These are phyloP conservation scores for Auricularia cornea DNA, from an alignment of 768 basidiomycete species.

Conservation along the genomic window DNA sequence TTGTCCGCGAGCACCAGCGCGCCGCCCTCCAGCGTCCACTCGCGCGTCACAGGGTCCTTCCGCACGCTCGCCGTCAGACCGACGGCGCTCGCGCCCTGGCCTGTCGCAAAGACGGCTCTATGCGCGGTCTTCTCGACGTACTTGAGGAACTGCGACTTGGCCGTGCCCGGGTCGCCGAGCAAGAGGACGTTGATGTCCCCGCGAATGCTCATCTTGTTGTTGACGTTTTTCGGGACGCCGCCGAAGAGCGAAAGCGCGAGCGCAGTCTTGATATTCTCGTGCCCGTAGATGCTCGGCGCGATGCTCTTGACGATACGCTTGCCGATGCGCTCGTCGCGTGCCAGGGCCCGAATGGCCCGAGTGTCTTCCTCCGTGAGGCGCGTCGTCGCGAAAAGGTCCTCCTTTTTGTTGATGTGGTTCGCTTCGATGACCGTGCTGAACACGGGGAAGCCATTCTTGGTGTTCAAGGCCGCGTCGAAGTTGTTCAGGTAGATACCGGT, in stretches of 20 bases:
- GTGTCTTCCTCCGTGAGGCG: constrained; percentile 96
- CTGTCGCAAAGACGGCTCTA: constrained; percentile 95
- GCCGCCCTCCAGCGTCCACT: constrained; percentile 98
- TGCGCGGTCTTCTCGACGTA: constrained; percentile 99
- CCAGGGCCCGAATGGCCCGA: constrained; percentile 77
- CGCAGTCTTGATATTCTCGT: constrained; percentile 98
- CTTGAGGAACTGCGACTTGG: constrained; percentile 98
- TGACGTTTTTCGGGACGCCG: constrained; percentile 92
- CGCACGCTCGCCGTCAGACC: constrained; percentile 99
- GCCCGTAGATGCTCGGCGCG: constrained; percentile 97
- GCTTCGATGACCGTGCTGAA: constrained; percentile 98
- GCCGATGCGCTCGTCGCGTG: constrained; percentile 87
- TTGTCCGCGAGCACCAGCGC: constrained; percentile 98
- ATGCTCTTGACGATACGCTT: constrained; percentile 98
- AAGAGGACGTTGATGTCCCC: constrained; percentile 97
- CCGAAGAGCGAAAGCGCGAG: constrained; percentile 92
- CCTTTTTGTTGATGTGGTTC: constrained; percentile 98
- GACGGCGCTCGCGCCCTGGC: constrained; percentile 96
- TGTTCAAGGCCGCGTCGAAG: constrained; percentile 95
- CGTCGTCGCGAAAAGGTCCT: constrained; percentile 98
- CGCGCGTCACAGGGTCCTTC: constrained; percentile 92
- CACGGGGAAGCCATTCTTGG: constrained; percentile 98
- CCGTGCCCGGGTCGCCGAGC: constrained; percentile 96
- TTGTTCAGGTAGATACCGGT: constrained; percentile 98
- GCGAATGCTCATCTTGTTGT: constrained; percentile 90